These are phyloP conservation scores for Chiua virens DNA, from an alignment of 768 basidiomycete species.

Conservation along the genomic window DNA sequence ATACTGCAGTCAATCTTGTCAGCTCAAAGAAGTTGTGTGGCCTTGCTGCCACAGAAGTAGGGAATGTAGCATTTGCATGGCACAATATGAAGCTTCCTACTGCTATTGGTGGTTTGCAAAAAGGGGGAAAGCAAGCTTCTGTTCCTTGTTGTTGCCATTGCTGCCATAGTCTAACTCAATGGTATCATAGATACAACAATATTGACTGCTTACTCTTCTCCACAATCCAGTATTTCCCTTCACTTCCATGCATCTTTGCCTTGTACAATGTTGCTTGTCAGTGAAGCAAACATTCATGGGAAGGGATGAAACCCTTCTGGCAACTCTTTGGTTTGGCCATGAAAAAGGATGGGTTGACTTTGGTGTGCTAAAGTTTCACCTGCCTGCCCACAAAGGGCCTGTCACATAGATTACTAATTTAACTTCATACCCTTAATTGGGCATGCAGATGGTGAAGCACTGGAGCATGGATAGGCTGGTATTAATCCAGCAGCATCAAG, in stretches of 20 bases:
- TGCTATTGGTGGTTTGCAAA: slow-evolving; percentile 15
- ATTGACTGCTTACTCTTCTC: slow-evolving; percentile 18
- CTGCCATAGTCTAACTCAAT: no score
- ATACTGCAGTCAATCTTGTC: slow-evolving; percentile 7
- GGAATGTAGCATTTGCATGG: slow-evolving; percentile 25
- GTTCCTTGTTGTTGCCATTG: no score
- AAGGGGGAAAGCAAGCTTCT: slow-evolving; percentile 10
- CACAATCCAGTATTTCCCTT: background rate
- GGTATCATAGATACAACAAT: slow-evolving; percentile 17
- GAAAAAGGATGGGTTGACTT: no score
- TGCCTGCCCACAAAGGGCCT: no score
- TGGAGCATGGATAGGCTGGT: background rate
- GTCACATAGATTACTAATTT: background rate
- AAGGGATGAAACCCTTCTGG: background rate
- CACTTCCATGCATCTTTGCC: background rate
- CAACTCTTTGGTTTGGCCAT: background rate
- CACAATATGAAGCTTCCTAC: slow-evolving; percentile 19
- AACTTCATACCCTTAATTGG: background rate
- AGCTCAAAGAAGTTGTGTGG: slow-evolving; percentile 3
- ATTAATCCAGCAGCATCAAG: background rate
- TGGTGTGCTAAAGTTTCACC: no score
- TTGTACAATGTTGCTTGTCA: slow-evolving; percentile 19
- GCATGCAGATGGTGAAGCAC: background rate
- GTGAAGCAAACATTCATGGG: slow-evolving; percentile 5
- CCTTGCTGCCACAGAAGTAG: slow-evolving; percentile 29